phyloP scores from a whole-genome alignment of 2,329 filamentous ascomycete species.

The Monosporascus ibericus region DNA sequence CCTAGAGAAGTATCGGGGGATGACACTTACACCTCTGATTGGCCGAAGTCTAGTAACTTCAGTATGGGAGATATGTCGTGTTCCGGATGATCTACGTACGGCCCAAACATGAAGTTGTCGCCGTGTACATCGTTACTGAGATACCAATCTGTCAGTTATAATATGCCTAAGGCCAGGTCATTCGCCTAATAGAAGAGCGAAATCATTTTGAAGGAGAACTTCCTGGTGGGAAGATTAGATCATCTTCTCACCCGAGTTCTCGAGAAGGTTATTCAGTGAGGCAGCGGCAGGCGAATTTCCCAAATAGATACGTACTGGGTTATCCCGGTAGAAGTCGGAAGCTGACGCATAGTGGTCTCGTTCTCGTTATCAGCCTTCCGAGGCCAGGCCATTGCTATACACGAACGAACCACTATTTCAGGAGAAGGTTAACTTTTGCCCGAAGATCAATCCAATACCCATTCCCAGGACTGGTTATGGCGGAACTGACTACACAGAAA shows the following conservation, averaged over 20 bases:
- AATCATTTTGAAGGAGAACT: too few relatives aligned
- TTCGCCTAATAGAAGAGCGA: not conserved
- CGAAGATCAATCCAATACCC: too few relatives aligned
- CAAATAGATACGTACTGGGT: slow-evolving; percentile 2
- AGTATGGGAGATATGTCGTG: not conserved
- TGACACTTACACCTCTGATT: not conserved
- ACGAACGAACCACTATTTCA: slow-evolving; percentile 4
- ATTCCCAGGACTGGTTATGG: too few relatives aligned
- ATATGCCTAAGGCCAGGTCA: not conserved
- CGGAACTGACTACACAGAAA: slow-evolving; percentile 6
- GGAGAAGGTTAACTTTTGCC: not conserved
- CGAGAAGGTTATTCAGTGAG: too few relatives aligned
- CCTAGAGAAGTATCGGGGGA: too few relatives aligned
- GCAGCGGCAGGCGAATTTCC: not conserved
- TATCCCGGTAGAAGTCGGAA: not conserved
- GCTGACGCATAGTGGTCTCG: slow-evolving; percentile 1
- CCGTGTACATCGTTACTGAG: slow-evolving; percentile 6
- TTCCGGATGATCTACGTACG: not conserved
- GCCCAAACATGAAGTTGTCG: slow-evolving; percentile 3
- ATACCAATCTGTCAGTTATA: not conserved
- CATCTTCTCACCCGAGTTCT: too few relatives aligned
- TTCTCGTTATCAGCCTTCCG: not conserved
- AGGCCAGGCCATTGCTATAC: slow-evolving; percentile 7
- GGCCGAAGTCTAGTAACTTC: not conserved
- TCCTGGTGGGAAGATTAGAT: too few relatives aligned